Evolutionary conservation across 1,139 yeast genomes (phyloP).

Genomic region (Suhomyces atakaporum): DNA sequence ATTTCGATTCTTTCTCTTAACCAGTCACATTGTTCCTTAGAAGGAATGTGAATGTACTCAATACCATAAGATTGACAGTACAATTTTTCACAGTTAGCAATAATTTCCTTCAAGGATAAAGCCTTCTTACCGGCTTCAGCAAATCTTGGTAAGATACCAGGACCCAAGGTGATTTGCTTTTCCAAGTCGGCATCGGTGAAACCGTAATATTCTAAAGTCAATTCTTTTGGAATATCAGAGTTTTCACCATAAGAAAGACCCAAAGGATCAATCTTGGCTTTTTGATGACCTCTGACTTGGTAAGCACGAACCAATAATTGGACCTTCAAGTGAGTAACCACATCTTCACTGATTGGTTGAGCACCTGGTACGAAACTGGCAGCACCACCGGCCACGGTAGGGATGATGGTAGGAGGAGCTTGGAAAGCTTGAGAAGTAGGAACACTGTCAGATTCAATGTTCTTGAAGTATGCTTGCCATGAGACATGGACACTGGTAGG

Average conservation of each 20-base stretch:
- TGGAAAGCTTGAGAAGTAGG: slow-evolving; percentile 76
- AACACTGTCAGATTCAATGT: slow-evolving; percentile 68
- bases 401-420: slow-evolving; percentile 89
- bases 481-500: slow-evolving; percentile 91
- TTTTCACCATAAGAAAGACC: slow-evolving; percentile 83
- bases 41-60: slow-evolving; percentile 95
- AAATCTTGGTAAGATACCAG: slow-evolving; percentile 95
- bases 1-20: slow-evolving; percentile 94
- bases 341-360: slow-evolving; percentile 54
- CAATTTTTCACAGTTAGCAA: slow-evolving; percentile 74
- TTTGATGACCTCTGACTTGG: slow-evolving; percentile 97
- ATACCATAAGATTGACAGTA: slow-evolving; percentile 91
- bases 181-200: slow-evolving; percentile 84
- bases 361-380: slow-evolving; percentile 60
- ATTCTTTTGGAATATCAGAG: slow-evolving; percentile 69
- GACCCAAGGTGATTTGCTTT: slow-evolving; percentile 87
- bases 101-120: slow-evolving; percentile 74
- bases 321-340: slow-evolving; percentile 87
- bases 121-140: slow-evolving; percentile 66
- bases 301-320: slow-evolving; percentile 97
- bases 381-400: slow-evolving; percentile 73
- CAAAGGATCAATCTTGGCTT: slow-evolving; percentile 93
- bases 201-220: slow-evolving; percentile 88
- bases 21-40: slow-evolving; percentile 97
- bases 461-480: slow-evolving; percentile 95